Evolutionary conservation across 805 yeast species (phyloP).

Genomic region (Brettanomyces sp.): DNA sequence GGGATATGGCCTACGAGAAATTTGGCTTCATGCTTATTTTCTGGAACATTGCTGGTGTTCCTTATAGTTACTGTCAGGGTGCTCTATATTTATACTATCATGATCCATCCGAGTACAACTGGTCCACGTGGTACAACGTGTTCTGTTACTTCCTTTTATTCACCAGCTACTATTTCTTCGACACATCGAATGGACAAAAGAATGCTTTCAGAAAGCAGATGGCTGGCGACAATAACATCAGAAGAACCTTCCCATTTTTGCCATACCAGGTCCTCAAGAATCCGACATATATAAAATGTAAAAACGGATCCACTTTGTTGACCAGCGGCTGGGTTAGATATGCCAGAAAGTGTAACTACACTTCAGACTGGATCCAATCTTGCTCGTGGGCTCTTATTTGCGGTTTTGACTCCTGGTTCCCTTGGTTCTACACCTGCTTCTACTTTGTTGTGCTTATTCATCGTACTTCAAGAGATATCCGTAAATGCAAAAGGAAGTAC

Average conservation of each 20-base stretch:
- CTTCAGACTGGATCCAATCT: conserved; percentile 86
- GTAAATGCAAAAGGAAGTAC: conserved; percentile 77
- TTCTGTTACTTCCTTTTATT: conserved; percentile 48
- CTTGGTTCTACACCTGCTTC: conserved; percentile 93
- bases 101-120: conserved; percentile 71
- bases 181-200: conserved; percentile 91
- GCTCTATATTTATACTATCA: conserved; percentile 77
- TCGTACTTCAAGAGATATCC: conserved; percentile 80
- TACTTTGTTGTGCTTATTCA: conserved; percentile 82
- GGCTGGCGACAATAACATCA: conserved; percentile 66
- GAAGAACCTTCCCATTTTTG: conserved; percentile 90
- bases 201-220: conserved; percentile 77
- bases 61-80: conserved; percentile 94
- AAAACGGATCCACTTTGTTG: conserved; percentile 73
- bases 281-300: conserved; percentile 79
- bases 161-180: conserved; percentile 83
- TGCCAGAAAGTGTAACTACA: conserved; percentile 91
- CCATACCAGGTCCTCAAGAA: conserved; percentile 75
- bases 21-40: conserved; percentile 98
- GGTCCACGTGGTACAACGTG: conserved; percentile 55
- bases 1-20: conserved; percentile 99
- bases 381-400: conserved; percentile 87
- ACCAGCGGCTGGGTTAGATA: conserved; percentile 92
- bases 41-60: conserved; percentile 99
- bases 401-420: conserved; percentile 81